Base-by-base conservation (phyloP, 1,284 basidiomycete species). In the Tylopilus orsonianus region DNA sequence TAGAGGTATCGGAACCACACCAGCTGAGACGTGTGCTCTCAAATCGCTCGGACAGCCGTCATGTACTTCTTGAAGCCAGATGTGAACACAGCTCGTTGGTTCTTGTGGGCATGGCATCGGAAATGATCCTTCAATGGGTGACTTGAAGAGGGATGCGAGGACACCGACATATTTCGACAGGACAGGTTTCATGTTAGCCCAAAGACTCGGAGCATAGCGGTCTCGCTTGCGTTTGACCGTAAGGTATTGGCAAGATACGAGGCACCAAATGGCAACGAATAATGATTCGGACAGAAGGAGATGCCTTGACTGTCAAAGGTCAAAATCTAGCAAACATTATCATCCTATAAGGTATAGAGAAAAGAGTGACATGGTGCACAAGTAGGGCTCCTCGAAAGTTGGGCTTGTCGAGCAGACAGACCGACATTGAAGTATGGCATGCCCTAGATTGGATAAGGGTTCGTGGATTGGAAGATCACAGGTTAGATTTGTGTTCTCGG, bases 1-100 rank as follows among this genome's bases (percentile, higher is more conserved):
- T 95, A 93, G 41, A 94, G 70, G 79, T 85, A 91, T 40, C 94
- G 79, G 71, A 94, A 97, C 94, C 94, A 97, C 19, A 85, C 80
- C 54, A 93, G 70, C 72, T 97, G 94, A 47, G 81, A 83, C 48
- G 69, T 52, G 62, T 97, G 94, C 51, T 78, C 69, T 51, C 70
- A 68, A 85, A 96, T 94, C 2, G 93, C 92, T 13, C 66, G 60
- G 13, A 90, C 63, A 1, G 85, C 81, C 9, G 61, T 71, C 38
- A 68, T 33, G 61, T 90, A 96, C 46, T 79, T 79, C 20, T 54
- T 46, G 24, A 78, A 62, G 7, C 79, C 78, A 2, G 85, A 78
- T 5, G 86, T 70, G 49, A 86, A 79, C 24, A 63, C 44, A 10
- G 46, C 52, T 23, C 48, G 52, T 24, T 9, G 48, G 37, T 29